phyloP scores from a whole-genome alignment of 441 rosid genomes.

The Bruguiera hainesii region DNA sequence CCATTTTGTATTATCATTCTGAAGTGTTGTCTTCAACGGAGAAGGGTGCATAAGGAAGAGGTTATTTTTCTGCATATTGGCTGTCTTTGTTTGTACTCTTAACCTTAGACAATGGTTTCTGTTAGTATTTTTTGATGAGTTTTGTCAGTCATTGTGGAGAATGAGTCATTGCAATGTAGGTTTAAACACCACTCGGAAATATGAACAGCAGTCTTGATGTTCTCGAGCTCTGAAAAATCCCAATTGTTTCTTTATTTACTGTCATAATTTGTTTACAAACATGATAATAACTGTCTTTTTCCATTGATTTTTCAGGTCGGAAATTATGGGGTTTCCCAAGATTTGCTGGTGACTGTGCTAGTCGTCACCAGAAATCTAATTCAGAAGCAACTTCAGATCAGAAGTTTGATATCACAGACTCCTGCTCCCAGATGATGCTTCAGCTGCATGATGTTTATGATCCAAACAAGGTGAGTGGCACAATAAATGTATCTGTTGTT shows the following conservation, averaged over 20 bases:
- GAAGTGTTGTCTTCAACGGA: too few relatives aligned
- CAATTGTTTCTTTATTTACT: too few relatives aligned
- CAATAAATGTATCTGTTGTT: background rate
- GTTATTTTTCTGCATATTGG: background rate
- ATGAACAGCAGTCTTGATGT: too few relatives aligned
- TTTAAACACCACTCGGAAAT: too few relatives aligned
- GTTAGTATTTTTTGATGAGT: background rate
- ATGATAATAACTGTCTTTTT: constrained; percentile 16
- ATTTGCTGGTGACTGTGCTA: constrained; percentile 90
- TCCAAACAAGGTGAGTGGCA: constrained; percentile 67
- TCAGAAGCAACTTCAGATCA: constrained; percentile 63
- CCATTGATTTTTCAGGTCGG: constrained; percentile 44
- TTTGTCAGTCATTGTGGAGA: too few relatives aligned
- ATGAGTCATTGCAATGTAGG: too few relatives aligned
- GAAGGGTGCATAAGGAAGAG: too few relatives aligned
- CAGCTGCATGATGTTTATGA: constrained; percentile 96
- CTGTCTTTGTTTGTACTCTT: background rate
- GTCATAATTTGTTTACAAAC: background rate
- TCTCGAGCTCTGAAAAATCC: too few relatives aligned
- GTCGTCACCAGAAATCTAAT: constrained; percentile 51
- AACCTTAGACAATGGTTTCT: background rate
- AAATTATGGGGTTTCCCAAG: constrained; percentile 85
- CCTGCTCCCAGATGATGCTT: constrained; percentile 94
- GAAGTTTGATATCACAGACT: constrained; percentile 68
- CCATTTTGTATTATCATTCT: too few relatives aligned